Evolutionary conservation across 768 basidiomycete genomes (phyloP).

Genomic region (Macrolepiota fuliginosa): DNA sequence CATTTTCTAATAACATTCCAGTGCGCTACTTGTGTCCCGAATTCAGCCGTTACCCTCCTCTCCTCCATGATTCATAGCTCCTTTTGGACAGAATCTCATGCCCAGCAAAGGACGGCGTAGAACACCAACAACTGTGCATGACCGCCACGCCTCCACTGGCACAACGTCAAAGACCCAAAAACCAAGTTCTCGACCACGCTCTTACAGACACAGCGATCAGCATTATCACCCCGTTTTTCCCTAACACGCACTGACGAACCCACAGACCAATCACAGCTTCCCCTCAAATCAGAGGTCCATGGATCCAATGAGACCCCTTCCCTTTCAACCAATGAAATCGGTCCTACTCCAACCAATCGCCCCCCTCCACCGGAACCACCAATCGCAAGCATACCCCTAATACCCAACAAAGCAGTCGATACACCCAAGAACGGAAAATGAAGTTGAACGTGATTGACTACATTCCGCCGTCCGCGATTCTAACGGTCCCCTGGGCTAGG

Average conservation of each 20-base stretch:
- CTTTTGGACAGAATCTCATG: too few relatives aligned
- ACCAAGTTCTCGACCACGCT: neutral
- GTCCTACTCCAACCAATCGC: neutral
- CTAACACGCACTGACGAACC: neutral
- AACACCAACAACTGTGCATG: too few relatives aligned
- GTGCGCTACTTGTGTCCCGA: neutral
- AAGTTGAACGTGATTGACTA: neutral
- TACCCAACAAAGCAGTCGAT: too few relatives aligned
- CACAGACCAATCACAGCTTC: neutral
- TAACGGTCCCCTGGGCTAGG: too few relatives aligned
- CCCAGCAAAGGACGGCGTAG: too few relatives aligned
- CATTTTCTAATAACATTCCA: neutral
- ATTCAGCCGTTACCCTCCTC: too few relatives aligned
- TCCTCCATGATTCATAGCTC: too few relatives aligned
- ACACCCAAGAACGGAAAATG: neutral
- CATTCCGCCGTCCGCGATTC: neutral
- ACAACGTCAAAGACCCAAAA: too few relatives aligned
- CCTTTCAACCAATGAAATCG: neutral
- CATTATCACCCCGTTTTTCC: neutral
- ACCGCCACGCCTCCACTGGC: too few relatives aligned
- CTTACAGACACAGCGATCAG: too few relatives aligned
- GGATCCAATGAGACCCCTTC: neutral
- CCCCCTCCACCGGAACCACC: neutral
- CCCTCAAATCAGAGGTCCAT: neutral
- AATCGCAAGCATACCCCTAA: neutral